Evolutionary conservation across 1,284 basidiomycete genomes (phyloP), one percentile per base, ranked within the genome.

Genomic region (Cutaneotrichosporon curvatum): DNA sequence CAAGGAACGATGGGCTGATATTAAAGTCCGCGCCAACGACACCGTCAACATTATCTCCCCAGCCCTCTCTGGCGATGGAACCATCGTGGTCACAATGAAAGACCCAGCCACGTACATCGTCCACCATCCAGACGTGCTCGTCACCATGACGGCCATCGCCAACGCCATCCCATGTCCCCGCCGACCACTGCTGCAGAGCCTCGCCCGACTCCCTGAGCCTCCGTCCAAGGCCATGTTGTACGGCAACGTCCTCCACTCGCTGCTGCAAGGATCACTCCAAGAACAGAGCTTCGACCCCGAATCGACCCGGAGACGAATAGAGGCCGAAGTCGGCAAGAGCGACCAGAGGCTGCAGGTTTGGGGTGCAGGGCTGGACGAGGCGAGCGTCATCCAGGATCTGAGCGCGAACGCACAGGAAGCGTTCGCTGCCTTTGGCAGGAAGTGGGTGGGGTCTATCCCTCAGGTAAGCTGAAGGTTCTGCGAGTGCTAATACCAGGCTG

Each of bases 181-280:
- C 14, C 85, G 84, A 62, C 86, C 91, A 1, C 74, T 95, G 15
- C 73, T 96, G 1, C 79, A 83, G 10, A 41, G 82, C 75, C 51
- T 83, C 75, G 30, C 79, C 73, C 48, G 80, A 69, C 25, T 81
- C 78, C 57, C 73, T 68, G 34, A 62, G 28, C 62, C 66, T 6
- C 54, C 66, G 1, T 64, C 64, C 0, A 71, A 73, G 21, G 50
- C 73, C 0, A 65, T 94, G 18, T 75, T 92, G 0, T 94, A 88
- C 80, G 91, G 92, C 19, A 92, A 83, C 56, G 81, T 95, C 63
- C 76, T 94, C 3, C 91, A 96, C 60, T 83, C 87, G 53, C 81
- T 94, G 18, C 81, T 92, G 73, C 89, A 96, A 63, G 73, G 75
- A 0, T 88, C 86, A 55, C 72, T 95, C 28, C 31, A 35, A 3